Evolutionary conservation across 129 eudicot genomes (phyloP).

Genomic region (Daucus carota): DNA sequence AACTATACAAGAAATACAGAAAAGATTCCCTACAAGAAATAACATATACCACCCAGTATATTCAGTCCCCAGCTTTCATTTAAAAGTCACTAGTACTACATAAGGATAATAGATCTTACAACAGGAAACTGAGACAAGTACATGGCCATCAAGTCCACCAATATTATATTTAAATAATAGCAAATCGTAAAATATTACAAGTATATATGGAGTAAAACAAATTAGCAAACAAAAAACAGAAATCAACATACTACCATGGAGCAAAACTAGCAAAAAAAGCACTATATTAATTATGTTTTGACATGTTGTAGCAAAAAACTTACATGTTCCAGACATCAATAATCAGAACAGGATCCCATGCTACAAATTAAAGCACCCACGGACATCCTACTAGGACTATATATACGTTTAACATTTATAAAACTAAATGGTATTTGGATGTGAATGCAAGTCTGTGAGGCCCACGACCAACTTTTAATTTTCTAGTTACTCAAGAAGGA

Average conservation of each 20-base stretch:
- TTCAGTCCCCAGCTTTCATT: background rate
- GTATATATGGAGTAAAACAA: background rate
- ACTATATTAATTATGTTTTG: background rate
- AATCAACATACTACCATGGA: background rate
- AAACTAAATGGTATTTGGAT: background rate
- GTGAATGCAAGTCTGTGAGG: background rate
- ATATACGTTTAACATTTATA: background rate
- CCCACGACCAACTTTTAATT: background rate
- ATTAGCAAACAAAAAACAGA: background rate
- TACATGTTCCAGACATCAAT: background rate
- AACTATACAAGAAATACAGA: background rate
- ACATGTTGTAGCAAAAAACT: background rate
- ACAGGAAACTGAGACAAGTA: background rate
- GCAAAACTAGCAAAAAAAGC: background rate
- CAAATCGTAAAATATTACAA: background rate
- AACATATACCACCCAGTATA: background rate
- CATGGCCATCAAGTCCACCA: background rate
- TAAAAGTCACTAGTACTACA: background rate
- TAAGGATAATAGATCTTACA: background rate
- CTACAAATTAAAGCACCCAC: background rate
- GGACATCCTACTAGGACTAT: background rate
- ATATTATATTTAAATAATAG: background rate
- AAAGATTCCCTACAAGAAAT: background rate
- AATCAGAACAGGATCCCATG: background rate
- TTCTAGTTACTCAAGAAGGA: too few relatives aligned